These are phyloP conservation scores for Aspergillus fischeri DNA, from an alignment of 2,329 filamentous ascomycete genomes.

Conservation along the genomic window DNA sequence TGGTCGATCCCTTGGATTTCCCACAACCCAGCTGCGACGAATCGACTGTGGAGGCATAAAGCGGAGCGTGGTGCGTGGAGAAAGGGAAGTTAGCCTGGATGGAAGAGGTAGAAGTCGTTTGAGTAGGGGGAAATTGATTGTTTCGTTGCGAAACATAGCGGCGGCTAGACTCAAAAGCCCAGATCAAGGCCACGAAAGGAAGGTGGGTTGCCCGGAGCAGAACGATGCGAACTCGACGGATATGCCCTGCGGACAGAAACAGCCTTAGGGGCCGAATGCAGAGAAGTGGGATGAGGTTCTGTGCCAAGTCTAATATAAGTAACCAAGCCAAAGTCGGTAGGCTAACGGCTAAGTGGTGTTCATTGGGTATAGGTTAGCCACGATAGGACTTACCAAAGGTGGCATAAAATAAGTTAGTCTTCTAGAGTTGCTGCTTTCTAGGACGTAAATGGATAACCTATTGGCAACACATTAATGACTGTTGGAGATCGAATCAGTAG, in stretches of 20 bases:
- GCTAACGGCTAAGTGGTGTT: slow-evolving; percentile 5
- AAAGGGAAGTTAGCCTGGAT: slow-evolving; percentile 16
- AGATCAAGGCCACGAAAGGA: slow-evolving; percentile 55
- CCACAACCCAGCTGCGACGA: slow-evolving; percentile 17
- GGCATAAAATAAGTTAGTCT: slow-evolving; percentile 46
- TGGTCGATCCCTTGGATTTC: slow-evolving; percentile 15
- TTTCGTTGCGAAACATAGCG: slow-evolving; percentile 22
- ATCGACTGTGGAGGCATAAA: slow-evolving; percentile 20
- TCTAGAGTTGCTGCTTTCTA: slow-evolving; percentile 44
- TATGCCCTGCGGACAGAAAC: slow-evolving; percentile 50
- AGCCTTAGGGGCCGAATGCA: slow-evolving; percentile 55
- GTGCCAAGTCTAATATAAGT: not conserved
- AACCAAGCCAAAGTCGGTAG: not conserved
- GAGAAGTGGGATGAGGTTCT: slow-evolving; percentile 58
- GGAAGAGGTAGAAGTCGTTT: slow-evolving; percentile 13
- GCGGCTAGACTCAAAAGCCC: slow-evolving; percentile 48
- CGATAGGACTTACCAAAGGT: slow-evolving; percentile 36
- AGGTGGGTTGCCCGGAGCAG: slow-evolving; percentile 57
- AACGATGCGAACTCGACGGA: slow-evolving; percentile 54
- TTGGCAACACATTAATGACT: slow-evolving; percentile 9
- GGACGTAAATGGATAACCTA: slow-evolving; percentile 42
- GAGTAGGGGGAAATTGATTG: slow-evolving; percentile 20
- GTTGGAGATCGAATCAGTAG: not conserved
- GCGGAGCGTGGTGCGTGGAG: slow-evolving; percentile 23
- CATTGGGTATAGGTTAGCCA: not conserved